Base-by-base conservation (phyloP, 805 yeast species). In the Candida parachauliodes region DNA sequence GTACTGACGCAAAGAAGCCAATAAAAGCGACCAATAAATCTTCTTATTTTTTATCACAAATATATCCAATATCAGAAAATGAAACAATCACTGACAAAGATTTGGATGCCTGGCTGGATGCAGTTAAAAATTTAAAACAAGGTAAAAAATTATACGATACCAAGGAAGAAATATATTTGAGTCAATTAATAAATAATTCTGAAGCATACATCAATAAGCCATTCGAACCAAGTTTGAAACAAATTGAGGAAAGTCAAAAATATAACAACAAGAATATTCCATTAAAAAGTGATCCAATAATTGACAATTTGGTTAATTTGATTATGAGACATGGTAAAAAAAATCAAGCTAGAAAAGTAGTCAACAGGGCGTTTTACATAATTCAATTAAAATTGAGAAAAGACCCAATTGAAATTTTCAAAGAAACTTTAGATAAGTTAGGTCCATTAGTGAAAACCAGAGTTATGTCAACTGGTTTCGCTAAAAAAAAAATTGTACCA, bases 281-380 rank as follows among this genome's bases (percentile, higher is more conserved):
- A 19, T 52, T 66, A 19, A 68, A 71, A 46, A 62, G 65, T 31
- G 93, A 88, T 50, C 83, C 85, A n/a, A 76, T 81, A 15, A 68
- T 89, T 34, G 80, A 81, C 34, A 81, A 84, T 49, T 77, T 93
- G 53, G 81, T 86, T 38, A 88, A 88, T 56, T 72, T 88, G 66
- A 79, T 93, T 44, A 93, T 93, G 98, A 79, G 86, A 55, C 81
- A 87, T 55, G 98, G 98, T 29, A 81, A 81, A 59, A 93, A 89
- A 59, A 76, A 85, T 39, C 66, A 71, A 34, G 97, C 98, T 0
- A 82, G 81, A 55, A 81, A 74, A 49, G 70, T 74, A 34, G 70
- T 93, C 39, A 74, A 82, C 37, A 75, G 82, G 54, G 95, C 97
- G 0, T 69, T 93, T 36, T 88, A 89, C 55, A 66, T 89, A 34